Evolutionary conservation across 2,329 filamentous ascomycete species (phyloP).

Genomic region (Hymenoscyphus scutula): DNA sequence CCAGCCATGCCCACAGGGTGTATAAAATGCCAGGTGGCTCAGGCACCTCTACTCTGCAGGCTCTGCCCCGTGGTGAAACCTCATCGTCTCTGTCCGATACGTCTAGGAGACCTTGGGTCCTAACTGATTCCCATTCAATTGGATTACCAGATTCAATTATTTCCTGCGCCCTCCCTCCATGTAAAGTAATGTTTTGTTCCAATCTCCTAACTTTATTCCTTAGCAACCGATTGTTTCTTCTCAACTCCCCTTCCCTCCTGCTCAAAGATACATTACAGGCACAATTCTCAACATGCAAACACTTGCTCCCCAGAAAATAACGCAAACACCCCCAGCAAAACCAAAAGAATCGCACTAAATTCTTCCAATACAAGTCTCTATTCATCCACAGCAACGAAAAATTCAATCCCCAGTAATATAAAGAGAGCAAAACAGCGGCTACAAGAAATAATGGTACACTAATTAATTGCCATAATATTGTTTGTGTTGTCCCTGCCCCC

Average conservation of each 20-base stretch:
- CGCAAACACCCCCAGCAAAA: neutral
- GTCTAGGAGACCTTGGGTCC: neutral
- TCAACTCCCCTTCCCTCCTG: neutral
- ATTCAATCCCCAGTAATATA: slow-evolving; percentile 7
- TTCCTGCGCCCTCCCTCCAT: neutral
- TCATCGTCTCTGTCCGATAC: neutral
- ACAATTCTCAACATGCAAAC: neutral
- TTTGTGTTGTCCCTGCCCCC: slow-evolving; percentile 1
- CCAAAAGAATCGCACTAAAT: neutral
- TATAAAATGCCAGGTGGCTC: neutral
- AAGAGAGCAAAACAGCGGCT: slow-evolving; percentile 9
- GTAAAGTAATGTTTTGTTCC: neutral
- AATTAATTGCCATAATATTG: neutral
- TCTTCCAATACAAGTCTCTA: neutral
- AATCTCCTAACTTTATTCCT: neutral
- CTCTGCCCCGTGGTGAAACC: neutral
- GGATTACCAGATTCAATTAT: neutral
- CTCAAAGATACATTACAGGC: neutral
- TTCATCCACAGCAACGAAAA: neutral
- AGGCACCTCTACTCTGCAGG: neutral
- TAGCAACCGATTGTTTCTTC: neutral
- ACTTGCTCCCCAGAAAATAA: neutral
- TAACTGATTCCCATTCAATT: neutral
- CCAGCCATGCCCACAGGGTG: neutral
- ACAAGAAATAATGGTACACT: slow-evolving; percentile 8